Evolutionary conservation across 2,329 filamentous ascomycete species (phyloP).

Genomic region (Mollisia scopiformis): DNA sequence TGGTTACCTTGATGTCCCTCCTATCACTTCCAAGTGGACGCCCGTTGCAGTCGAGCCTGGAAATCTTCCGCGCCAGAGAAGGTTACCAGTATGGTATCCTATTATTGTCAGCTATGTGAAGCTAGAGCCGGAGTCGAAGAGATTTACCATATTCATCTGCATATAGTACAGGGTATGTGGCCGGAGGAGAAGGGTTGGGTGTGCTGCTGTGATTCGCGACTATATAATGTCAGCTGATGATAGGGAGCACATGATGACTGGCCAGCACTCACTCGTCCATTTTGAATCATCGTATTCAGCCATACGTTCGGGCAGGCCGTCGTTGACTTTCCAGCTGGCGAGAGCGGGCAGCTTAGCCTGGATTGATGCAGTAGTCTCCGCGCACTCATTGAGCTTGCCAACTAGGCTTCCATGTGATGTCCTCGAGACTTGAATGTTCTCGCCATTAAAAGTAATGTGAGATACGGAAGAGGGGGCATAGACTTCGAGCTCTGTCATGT

Average conservation of each 20-base stretch:
- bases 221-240: slow-evolving; percentile 22
- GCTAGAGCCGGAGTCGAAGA: no score
- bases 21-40: slow-evolving; percentile 30
- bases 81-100: slow-evolving; percentile 46
- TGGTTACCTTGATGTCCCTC: slow-evolving; percentile 19
- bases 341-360: slow-evolving; percentile 23
- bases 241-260: background rate
- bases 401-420: slow-evolving; percentile 47
- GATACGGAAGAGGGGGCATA: slow-evolving; percentile 50
- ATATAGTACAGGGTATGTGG: slow-evolving; percentile 48
- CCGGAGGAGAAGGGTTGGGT: slow-evolving; percentile 43
- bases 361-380: slow-evolving; percentile 15
- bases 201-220: slow-evolving; percentile 46
- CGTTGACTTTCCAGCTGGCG: slow-evolving; percentile 40
- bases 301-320: slow-evolving; percentile 46
- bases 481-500: slow-evolving; percentile 46
- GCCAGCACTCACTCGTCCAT: slow-evolving; percentile 37
- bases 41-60: slow-evolving; percentile 30
- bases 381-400: slow-evolving; percentile 36
- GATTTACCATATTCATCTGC: slow-evolving; percentile 45
- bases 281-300: slow-evolving; percentile 46
- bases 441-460: slow-evolving; percentile 55
- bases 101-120: background rate
- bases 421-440: slow-evolving; percentile 33
- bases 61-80: slow-evolving; percentile 49